A percentile compares a stretch with the other conserved stretches of the same genome.
Conservation (phyloP, 345 rosid species). For the Hibiscus tridactylites region DNA sequence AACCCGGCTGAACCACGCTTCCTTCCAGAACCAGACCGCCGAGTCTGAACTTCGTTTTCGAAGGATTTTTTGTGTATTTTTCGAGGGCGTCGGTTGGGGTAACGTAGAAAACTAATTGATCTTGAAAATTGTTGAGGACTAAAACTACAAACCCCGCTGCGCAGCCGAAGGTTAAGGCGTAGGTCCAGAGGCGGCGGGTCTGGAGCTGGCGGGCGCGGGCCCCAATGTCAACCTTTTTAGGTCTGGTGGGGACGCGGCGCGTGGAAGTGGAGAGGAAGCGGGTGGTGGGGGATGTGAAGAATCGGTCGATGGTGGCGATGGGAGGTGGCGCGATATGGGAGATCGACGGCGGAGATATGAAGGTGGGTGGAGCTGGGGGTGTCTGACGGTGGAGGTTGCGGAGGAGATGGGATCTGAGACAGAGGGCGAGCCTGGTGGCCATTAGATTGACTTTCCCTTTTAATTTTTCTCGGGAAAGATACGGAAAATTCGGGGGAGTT, state of each 20-base stretch:
- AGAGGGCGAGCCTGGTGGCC: constrained; percentile 49
- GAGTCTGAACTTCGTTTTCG: constrained; percentile 62
- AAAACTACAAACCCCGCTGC: constrained; percentile 80
- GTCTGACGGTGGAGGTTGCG: neutral
- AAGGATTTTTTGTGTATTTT: constrained; percentile 56
- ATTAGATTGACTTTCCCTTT: constrained; percentile 13
- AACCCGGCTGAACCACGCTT: constrained; percentile 64
- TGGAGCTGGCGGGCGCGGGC: constrained; percentile 86
- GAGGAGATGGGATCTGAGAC: constrained; percentile 45
- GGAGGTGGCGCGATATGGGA: too few relatives aligned
- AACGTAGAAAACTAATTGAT: constrained; percentile 78
- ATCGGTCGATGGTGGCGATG: constrained; percentile 4
- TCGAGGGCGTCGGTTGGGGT: constrained; percentile 85
- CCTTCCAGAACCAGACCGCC: constrained; percentile 96
- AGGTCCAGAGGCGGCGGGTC: constrained; percentile 84
- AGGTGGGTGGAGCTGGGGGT: constrained; percentile 13
- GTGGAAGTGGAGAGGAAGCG: constrained; percentile 56
- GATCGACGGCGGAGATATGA: constrained; percentile 16
- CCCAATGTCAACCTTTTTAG: constrained; percentile 72
- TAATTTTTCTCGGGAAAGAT: constrained; percentile 14
- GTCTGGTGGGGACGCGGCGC: constrained; percentile 50
- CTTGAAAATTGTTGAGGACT: constrained; percentile 79
- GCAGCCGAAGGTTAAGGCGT: constrained; percentile 83
- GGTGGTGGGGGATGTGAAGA: constrained; percentile 15
- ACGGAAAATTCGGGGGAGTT: too few relatives aligned